Evolutionary conservation across 805 yeast species (phyloP), one percentile per base, ranked within the genome.

Genomic region (Candida yuanshanica): DNA sequence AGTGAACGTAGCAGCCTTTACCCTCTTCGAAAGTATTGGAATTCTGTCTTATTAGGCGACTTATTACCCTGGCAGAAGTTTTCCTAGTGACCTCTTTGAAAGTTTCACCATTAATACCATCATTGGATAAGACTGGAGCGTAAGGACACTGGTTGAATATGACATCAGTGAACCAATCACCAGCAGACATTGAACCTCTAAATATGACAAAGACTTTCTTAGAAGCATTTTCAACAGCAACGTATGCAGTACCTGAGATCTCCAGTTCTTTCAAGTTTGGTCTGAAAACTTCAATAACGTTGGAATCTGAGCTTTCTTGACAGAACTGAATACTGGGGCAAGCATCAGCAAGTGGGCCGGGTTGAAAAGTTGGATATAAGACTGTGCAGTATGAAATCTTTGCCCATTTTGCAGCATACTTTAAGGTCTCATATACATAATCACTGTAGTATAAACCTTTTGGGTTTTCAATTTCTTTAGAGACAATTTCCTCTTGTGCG

Each of bases 141-240:
- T 77, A 82, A 1, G 54, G 52, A 4, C 68, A 65, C 6, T 77
- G 77, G 4, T 64, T 39, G 27, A 74, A 65, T 29, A 69, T 67
- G 36, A 81, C 63, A 59, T 85, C 83, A 24, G 77, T 68, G 11
- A 70, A 41, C 82, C 85, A 79, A 55, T 85, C 93, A 33, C 70
- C 67, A 13, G 68, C 56, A 8, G 81, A 69, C 2, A 78, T 62
- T 0, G 88, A 76, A 5, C 93, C 93, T 60, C 88, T 69, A 49
- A 79, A 80, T 0, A 68, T 74, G 33, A 80, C 56, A 17, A 72
- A 55, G 5, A 83, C 62, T 36, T 70, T 66, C 34, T 66, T 55
- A 17, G 57, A 52, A 3, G 48, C 47, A 45, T 68, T 70, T 54
- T 79, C 83, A 9, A 70, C 62, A 8, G 77, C 75, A 20, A 76